phyloP scores from a whole-genome alignment of 1,284 basidiomycete genomes.

The Leccinum angustisporum region DNA sequence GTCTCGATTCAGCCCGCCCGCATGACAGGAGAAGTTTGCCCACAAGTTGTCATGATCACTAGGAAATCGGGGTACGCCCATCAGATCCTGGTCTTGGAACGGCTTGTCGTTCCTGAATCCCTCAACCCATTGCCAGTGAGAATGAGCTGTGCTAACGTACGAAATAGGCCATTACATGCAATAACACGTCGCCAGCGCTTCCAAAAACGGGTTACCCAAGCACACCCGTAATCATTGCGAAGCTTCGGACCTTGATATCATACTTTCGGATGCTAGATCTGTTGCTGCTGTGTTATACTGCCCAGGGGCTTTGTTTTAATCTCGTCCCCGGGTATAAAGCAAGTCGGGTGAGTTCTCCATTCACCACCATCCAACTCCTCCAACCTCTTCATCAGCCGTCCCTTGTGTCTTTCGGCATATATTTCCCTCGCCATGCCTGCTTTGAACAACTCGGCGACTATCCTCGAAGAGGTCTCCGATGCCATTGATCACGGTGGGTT shows the following conservation, averaged over 20 bases:
- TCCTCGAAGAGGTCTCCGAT: slow-evolving; percentile 71
- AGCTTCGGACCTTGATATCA: slow-evolving; percentile 23
- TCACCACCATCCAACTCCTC: neutral
- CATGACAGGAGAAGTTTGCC: slow-evolving; percentile 11
- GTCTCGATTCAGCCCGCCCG: slow-evolving; percentile 9
- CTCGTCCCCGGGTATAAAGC: slow-evolving; percentile 23
- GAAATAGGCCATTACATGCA: slow-evolving; percentile 12
- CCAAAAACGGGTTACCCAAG: slow-evolving; percentile 22
- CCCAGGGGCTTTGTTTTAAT: slow-evolving; percentile 6
- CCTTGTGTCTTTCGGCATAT: neutral
- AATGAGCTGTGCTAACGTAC: slow-evolving; percentile 7
- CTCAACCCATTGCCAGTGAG: slow-evolving; percentile 10
- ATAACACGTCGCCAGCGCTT: slow-evolving; percentile 12
- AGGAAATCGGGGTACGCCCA: slow-evolving; percentile 9
- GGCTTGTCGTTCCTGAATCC: slow-evolving; percentile 1
- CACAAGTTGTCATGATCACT: slow-evolving; percentile 22
- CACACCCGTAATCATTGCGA: slow-evolving; percentile 17
- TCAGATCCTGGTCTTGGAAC: slow-evolving; percentile 21
- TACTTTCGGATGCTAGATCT: slow-evolving; percentile 17
- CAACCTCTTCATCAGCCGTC: neutral
- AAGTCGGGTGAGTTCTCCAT: neutral
- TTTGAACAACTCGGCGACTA: slow-evolving; percentile 29
- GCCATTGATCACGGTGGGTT: slow-evolving; percentile 68
- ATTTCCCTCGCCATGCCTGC: slow-evolving; percentile 25
- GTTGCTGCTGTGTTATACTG: slow-evolving; percentile 4